These are phyloP conservation scores for Penicillium sp. DNA, from an alignment of 2,329 filamentous ascomycete genomes.

Conservation along the genomic window DNA sequence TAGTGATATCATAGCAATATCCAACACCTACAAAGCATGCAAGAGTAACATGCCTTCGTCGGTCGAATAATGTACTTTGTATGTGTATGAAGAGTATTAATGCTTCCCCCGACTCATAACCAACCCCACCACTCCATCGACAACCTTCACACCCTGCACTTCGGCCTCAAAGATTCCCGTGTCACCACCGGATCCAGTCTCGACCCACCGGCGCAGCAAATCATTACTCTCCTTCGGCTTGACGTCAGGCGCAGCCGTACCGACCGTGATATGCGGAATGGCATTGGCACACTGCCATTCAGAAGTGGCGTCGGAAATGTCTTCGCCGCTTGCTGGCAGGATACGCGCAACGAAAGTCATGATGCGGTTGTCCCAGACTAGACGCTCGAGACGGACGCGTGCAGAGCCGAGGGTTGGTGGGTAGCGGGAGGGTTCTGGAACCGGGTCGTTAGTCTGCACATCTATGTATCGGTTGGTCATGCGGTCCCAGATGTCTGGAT, in stretches of 20 bases:
- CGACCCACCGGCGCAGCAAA: conserved; percentile 73
- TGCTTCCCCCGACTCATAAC: conserved; percentile 42
- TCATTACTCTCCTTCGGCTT: conserved; percentile 97
- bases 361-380: conserved; percentile 82
- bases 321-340: conserved; percentile 30
- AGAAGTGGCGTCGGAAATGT: conserved; percentile 31
- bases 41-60: background rate
- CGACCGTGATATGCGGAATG: conserved; percentile 85
- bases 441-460: conserved; percentile 30
- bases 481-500: conserved; percentile 72
- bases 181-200: conserved; percentile 53
- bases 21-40: background rate
- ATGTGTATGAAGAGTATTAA: conserved; percentile 1
- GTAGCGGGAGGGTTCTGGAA: conserved; percentile 22
- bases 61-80: conserved; percentile 10
- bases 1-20: background rate
- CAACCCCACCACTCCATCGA: conserved; percentile 57
- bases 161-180: conserved; percentile 57
- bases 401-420: conserved; percentile 38
- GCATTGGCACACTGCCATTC: conserved; percentile 72
- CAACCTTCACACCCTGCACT: conserved; percentile 56
- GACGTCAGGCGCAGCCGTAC: conserved; percentile 70
- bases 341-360: conserved; percentile 90
- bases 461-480: conserved; percentile 63
- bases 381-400: conserved; percentile 58